These are phyloP conservation scores for Beauveria sp. DNA, from an alignment of 2,329 filamentous ascomycete species.

Conservation along the genomic window DNA sequence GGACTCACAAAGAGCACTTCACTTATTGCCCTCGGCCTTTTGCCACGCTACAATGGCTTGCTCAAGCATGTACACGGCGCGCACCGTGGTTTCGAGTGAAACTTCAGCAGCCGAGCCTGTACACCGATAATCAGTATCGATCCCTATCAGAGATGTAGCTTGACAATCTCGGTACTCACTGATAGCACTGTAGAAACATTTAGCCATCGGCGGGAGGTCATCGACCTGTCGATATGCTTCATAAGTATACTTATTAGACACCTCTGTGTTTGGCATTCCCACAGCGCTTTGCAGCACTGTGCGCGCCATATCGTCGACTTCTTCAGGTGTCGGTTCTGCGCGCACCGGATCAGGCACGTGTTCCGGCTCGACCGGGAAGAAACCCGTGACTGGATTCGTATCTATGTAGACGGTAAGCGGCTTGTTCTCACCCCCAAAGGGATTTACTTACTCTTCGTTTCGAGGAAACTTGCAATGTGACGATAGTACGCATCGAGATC, in stretches of 20 bases:
- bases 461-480: conserved; percentile 25
- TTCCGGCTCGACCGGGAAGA: conserved; percentile 27
- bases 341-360: conserved; percentile 12
- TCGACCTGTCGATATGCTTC: conserved; percentile 24
- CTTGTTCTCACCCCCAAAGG: not conserved
- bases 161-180: conserved; percentile 18
- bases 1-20: not conserved
- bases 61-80: conserved; percentile 32
- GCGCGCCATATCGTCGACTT: conserved; percentile 18
- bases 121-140: conserved; percentile 13
- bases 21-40: conserved; percentile 10
- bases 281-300: conserved; percentile 16
- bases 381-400: conserved; percentile 22
- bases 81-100: conserved; percentile 25
- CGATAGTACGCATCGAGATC: conserved; percentile 61
- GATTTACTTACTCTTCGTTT: conserved; percentile 22
- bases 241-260: conserved; percentile 15
- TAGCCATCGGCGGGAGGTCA: conserved; percentile 25
- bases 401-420: conserved; percentile 14
- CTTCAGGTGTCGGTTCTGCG: conserved; percentile 19
- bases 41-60: conserved; percentile 28
- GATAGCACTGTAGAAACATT: conserved; percentile 25
- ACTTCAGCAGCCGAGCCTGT: conserved; percentile 26
- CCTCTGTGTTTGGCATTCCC: not conserved
- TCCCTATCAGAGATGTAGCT: not conserved